phyloP scores from a whole-genome alignment of 2,329 filamentous ascomycete species.

The Cercospora beticola region DNA sequence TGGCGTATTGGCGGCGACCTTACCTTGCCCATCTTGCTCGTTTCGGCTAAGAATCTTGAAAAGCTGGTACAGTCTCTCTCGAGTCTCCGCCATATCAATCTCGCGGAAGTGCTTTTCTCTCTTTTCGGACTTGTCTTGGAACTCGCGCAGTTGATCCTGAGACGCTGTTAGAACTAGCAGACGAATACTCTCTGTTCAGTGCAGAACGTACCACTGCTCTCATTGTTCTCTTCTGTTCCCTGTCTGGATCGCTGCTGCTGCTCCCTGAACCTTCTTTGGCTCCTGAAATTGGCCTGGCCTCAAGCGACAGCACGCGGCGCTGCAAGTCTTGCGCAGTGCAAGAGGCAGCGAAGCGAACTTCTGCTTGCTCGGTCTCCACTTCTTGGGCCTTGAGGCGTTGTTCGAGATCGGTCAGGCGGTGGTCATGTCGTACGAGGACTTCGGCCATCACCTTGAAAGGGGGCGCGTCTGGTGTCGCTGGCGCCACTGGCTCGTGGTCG shows the following conservation, averaged over 20 bases:
- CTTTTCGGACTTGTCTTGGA: background rate
- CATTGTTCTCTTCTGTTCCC: background rate
- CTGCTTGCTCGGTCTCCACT: background rate
- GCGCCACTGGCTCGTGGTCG: background rate
- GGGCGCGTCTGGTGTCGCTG: background rate
- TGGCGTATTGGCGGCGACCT: background rate
- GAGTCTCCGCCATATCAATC: conserved; percentile 6
- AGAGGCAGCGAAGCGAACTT: background rate
- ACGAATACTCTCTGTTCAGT: background rate
- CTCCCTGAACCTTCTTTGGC: background rate
- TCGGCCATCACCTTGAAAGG: background rate
- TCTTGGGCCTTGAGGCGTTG: background rate
- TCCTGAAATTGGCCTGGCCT: background rate
- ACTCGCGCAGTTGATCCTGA: background rate
- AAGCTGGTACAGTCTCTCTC: conserved; percentile 5
- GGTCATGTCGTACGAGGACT: background rate
- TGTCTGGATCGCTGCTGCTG: background rate
- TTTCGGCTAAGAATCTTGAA: background rate
- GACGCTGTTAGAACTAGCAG: background rate
- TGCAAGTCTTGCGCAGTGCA: background rate
- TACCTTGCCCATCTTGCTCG: conserved; percentile 9
- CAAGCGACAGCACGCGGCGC: background rate
- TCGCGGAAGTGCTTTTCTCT: conserved; percentile 4
- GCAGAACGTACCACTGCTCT: background rate
- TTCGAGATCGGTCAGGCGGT: background rate